phyloP scores from a whole-genome alignment of 306 rosid species.

The cucumber (Cucumis sativus) region DNA sequence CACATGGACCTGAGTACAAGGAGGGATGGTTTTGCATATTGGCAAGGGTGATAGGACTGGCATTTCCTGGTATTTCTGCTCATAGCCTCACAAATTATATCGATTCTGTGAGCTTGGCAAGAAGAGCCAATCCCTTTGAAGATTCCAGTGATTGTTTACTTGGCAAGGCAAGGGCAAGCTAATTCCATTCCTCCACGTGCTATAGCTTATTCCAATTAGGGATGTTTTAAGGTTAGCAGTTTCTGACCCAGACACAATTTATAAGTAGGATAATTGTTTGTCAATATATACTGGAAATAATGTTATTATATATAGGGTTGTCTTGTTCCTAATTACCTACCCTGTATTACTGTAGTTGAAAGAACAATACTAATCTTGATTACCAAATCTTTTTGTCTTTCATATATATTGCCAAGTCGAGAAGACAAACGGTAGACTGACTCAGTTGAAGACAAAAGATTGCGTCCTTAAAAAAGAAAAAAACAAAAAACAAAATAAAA shows the following conservation, averaged over 20 bases:
- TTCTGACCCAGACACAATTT: not conserved
- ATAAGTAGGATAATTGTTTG: not conserved
- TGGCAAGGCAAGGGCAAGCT: not conserved
- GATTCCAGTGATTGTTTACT: not conserved
- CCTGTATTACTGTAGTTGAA: not conserved
- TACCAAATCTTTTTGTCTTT: not conserved
- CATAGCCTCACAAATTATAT: constrained; percentile 52
- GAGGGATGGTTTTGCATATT: constrained; percentile 52
- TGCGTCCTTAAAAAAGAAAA: not conserved
- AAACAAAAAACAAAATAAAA: not conserved
- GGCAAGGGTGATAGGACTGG: constrained; percentile 40
- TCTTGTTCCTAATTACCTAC: not conserved
- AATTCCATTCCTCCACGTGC: not conserved
- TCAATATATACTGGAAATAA: not conserved
- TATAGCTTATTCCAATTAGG: not conserved
- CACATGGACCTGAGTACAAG: constrained; percentile 42
- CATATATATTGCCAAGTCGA: not conserved
- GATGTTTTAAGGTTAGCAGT: not conserved
- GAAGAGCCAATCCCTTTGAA: constrained; percentile 2
- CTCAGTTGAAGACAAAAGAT: not conserved
- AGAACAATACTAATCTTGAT: not conserved
- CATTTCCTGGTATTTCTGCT: constrained; percentile 55
- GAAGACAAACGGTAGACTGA: not conserved
- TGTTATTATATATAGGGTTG: not conserved
- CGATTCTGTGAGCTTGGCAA: constrained; percentile 46